Evolutionary conservation across 768 basidiomycete species (phyloP), one percentile per base, ranked within the genome.

Genomic region (Leccinum variicolor): DNA sequence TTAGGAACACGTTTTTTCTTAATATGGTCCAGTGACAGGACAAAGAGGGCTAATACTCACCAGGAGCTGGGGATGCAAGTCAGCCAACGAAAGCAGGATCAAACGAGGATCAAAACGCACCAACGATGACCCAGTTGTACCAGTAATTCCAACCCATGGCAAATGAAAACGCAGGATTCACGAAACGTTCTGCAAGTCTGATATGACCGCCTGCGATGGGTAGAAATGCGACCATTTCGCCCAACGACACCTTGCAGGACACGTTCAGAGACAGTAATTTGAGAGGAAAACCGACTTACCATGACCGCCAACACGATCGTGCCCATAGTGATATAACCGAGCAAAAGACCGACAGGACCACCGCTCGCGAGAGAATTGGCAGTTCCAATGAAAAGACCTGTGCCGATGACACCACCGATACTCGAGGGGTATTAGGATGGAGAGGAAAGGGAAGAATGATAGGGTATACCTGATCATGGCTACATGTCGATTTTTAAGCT

Each of bases 201-300:
- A 92, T 91, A 63, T 92, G 90, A 45, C 84, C 91, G 56, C 91
- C 91, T 26, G 89, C 79, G 50, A 93, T 79, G 0, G 91, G 91
- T 6, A 93, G 78, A 70, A 79, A 92, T 0, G 90, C 83, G 48
- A 92, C 66, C 90, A 72, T 72, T 61, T 73, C 73, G 10, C 82
- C 81, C 41, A 90, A 75, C 3, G 85, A 86, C 56, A 89, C 72
- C 85, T 87, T 62, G 21, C 13, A 9, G 25, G 13, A 2, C 11
- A 52, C 25, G 11, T 34, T 57, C 13, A 45, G 48, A 5, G 4
- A 26, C 11, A 15, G 23, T 1, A 6, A 67, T 34, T 0, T 0
- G n/a, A 19, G 15, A 34, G 46, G 4, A 17, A 21, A 28, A 25
- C 26, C 8, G 14, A 65, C 76, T 17, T 55, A 83, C 86, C 89